phyloP scores from a whole-genome alignment of 176 grass and related monocot genomes.

The Paspalum notatum region DNA sequence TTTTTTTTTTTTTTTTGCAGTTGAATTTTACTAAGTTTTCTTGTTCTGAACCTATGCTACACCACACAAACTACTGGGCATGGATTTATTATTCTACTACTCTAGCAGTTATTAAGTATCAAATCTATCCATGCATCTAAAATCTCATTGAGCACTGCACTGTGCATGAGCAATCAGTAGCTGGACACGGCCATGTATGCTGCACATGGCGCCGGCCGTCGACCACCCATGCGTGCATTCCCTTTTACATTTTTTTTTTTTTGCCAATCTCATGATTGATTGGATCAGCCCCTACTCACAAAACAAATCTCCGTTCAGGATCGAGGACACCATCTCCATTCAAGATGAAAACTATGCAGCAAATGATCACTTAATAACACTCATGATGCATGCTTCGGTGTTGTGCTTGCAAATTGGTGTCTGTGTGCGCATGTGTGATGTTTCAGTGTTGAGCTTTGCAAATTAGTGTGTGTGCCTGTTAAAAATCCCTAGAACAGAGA shows the following conservation, averaged over 20 bases:
- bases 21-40: not conserved
- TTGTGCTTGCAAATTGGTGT: slow-evolving; percentile 3
- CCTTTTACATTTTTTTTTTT: not conserved
- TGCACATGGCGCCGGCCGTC: slow-evolving; percentile 53
- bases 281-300: slow-evolving; percentile 20
- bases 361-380: not conserved
- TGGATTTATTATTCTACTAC: slow-evolving; percentile 5
- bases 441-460: no score
- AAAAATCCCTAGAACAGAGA: no score
- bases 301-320: slow-evolving; percentile 34
- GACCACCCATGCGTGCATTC: slow-evolving; percentile 31
- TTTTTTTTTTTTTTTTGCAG: not conserved
- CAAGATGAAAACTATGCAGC: not conserved
- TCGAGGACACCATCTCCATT: slow-evolving; percentile 1
- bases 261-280: slow-evolving; percentile 47
- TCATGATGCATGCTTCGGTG: slow-evolving; percentile 8
- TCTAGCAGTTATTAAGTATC: not conserved
- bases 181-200: slow-evolving; percentile 46
- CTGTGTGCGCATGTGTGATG: not conserved
- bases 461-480: no score
- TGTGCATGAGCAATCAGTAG: slow-evolving; percentile 49
- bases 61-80: not conserved
- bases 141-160: slow-evolving; percentile 39
- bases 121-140: slow-evolving; percentile 11
- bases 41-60: not conserved